These are phyloP conservation scores for Vanderwaltozyma verrucispora DNA, from an alignment of 805 yeast genomes.

Conservation along the genomic window DNA sequence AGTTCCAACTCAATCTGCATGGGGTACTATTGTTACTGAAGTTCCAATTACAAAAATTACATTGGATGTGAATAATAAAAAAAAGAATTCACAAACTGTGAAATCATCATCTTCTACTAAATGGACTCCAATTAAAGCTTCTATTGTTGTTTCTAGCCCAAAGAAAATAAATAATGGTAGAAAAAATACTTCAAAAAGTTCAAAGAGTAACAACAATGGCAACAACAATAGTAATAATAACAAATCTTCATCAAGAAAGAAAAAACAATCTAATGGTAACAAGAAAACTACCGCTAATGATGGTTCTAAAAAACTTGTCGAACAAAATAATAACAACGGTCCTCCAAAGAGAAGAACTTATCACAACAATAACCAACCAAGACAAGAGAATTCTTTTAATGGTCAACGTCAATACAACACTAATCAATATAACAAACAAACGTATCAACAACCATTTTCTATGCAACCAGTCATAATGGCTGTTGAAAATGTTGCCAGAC, in stretches of 20 bases:
- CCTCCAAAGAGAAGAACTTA: slow-evolving; percentile 18
- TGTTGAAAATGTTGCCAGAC: slow-evolving; percentile 33
- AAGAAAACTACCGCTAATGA: slow-evolving; percentile 1
- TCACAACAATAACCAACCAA: slow-evolving; percentile 9
- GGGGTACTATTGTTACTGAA: slow-evolving; percentile 22
- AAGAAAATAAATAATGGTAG: slow-evolving; percentile 11
- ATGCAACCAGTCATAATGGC: slow-evolving; percentile 21
- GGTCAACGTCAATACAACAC: slow-evolving; percentile 2
- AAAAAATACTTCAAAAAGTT: slow-evolving; percentile 6
- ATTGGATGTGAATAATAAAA: slow-evolving; percentile 11
- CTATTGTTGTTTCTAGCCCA: slow-evolving; percentile 34
- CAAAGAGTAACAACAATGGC: slow-evolving; percentile 6
- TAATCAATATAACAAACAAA: slow-evolving; percentile 11
- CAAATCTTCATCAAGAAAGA: slow-evolving; percentile 3
- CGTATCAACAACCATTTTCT: slow-evolving; percentile 16
- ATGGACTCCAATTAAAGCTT: slow-evolving; percentile 62
- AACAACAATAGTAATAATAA: slow-evolving; percentile 4
- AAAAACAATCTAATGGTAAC: slow-evolving; percentile 1
- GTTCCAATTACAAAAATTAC: slow-evolving; percentile 18
- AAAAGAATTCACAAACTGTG: slow-evolving; percentile 10
- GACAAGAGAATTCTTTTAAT: slow-evolving; percentile 3
- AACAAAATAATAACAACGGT: slow-evolving; percentile 3
- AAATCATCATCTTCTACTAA: slow-evolving; percentile 30
- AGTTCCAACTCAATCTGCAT: slow-evolving; percentile 27
- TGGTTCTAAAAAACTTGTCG: not conserved